Evolutionary conservation across 176 grass and related monocot species (phyloP), one percentile per base, ranked within the genome.

Genomic region (Cocos nucifera): DNA sequence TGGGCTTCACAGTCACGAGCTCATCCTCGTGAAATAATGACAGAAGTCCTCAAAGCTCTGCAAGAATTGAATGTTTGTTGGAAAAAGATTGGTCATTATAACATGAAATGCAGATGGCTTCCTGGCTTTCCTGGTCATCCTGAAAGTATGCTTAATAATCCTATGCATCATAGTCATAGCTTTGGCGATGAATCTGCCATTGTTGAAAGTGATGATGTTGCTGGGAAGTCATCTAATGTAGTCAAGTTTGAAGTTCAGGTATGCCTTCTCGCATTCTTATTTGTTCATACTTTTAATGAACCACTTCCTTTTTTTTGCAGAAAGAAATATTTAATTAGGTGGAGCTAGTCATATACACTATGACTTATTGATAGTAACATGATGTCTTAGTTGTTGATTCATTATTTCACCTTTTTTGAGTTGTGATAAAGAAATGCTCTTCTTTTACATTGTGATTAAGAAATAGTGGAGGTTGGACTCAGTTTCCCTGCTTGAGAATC

Each of bases 241-340:
- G 69, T 97, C 66, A 97, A 97, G 73, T 97, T 97, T 78, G 92
- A 97, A 88, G 78, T 97, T 49, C 92, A 97, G 92, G 92, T 88
- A 70, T 44, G 29, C 32, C 57, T 51, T 66, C 16, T 63, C 16
- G 56, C 23, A 14, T 64, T 53, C 2, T 26, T 28, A 15, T 29
- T 22, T 44, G 9, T 44, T 44, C 32, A 35, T 35, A 8, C 32
- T 9, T 35, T 1, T 7, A 35, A 8, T 6, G 7, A 0, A 44
- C 9, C 35, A 14, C 10, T 44, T 30, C 28, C 5, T 12, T 44
- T 44, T 44, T 44, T 12, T 44, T 14, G 12, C 35, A 14, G 10
- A 2, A 44, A 12, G 2, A 14, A 44, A 44, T 44, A 44, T 44
- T 44, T 12, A 44, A 12, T 12, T 12, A 12, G 1, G 9, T 3